Conservation (phyloP, 1,139 yeast species). For the Yamadazyma aaseri region DNA sequence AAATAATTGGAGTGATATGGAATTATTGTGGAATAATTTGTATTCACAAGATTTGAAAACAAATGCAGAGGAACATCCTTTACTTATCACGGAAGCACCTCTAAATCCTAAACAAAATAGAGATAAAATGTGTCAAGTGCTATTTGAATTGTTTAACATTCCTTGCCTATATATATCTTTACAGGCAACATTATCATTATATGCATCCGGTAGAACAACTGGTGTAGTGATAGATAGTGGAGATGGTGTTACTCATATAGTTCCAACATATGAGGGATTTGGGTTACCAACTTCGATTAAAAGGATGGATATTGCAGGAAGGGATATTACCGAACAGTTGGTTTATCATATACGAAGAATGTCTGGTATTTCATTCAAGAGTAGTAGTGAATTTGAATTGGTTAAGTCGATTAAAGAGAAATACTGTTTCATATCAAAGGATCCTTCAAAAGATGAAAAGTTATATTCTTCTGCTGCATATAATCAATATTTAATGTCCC, state of each 20-base stretch:
- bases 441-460: slow-evolving; percentile 67
- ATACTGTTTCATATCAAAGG: slow-evolving; percentile 67
- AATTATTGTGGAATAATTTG: slow-evolving; percentile 65
- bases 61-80: slow-evolving; percentile 51
- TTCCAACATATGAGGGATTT: slow-evolving; percentile 90
- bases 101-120: slow-evolving; percentile 72
- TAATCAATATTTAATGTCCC: slow-evolving; percentile 17
- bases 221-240: slow-evolving; percentile 90
- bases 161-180: slow-evolving; percentile 83
- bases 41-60: slow-evolving; percentile 59
- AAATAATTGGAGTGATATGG: slow-evolving; percentile 87
- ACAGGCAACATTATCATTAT: slow-evolving; percentile 82
- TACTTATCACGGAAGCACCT: slow-evolving; percentile 88
- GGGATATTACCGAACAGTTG: slow-evolving; percentile 78
- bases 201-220: slow-evolving; percentile 88
- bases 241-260: slow-evolving; percentile 86
- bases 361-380: slow-evolving; percentile 58
- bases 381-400: slow-evolving; percentile 80
- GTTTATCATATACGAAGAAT: slow-evolving; percentile 62
- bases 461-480: slow-evolving; percentile 39
- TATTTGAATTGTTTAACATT: slow-evolving; percentile 82
- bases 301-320: slow-evolving; percentile 81
- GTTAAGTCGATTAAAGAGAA: slow-evolving; percentile 78
- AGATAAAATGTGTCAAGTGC: slow-evolving; percentile 68
- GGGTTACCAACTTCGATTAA: slow-evolving; percentile 70